Evolutionary conservation across 1,139 yeast species (phyloP).

Genomic region (Torulaspora globosa): DNA sequence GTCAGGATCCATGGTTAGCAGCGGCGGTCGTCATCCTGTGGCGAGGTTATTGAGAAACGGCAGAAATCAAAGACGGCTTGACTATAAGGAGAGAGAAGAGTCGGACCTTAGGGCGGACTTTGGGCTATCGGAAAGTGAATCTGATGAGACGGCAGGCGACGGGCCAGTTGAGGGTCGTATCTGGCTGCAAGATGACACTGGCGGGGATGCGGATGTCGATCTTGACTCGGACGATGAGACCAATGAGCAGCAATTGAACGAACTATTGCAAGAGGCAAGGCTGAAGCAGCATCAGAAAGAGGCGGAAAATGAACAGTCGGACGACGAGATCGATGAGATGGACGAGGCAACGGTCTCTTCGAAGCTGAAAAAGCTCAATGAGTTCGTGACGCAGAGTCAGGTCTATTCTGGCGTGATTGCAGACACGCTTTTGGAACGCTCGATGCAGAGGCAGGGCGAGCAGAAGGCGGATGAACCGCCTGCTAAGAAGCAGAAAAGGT

Average conservation of each 20-base stretch:
- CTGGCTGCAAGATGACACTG: slow-evolving; percentile 31
- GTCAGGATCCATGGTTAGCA: neutral
- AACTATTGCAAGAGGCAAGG: slow-evolving; percentile 24
- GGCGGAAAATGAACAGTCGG: slow-evolving; percentile 16
- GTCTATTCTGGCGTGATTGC: slow-evolving; percentile 79
- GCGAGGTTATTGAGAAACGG: slow-evolving; percentile 5
- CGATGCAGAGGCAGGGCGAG: slow-evolving; percentile 33
- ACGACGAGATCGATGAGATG: slow-evolving; percentile 20
- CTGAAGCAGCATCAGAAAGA: slow-evolving; percentile 11
- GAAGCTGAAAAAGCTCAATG: slow-evolving; percentile 61
- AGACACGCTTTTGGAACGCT: slow-evolving; percentile 59
- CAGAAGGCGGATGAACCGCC: slow-evolving; percentile 25
- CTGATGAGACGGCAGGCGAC: slow-evolving; percentile 18
- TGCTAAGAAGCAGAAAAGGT: slow-evolving; percentile 23
- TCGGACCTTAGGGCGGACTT: slow-evolving; percentile 25
- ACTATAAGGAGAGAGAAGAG: slow-evolving; percentile 31
- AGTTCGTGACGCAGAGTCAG: slow-evolving; percentile 75
- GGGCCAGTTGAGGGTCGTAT: slow-evolving; percentile 21
- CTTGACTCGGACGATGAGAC: slow-evolving; percentile 33
- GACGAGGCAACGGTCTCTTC: slow-evolving; percentile 30
- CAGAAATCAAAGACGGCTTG: slow-evolving; percentile 8
- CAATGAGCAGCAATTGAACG: slow-evolving; percentile 29
- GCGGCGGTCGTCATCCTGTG: neutral
- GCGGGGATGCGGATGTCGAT: slow-evolving; percentile 23
- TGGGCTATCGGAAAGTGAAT: slow-evolving; percentile 15